Evolutionary conservation across 139 green algal genomes (phyloP), one percentile per base, ranked within the genome.

Genomic region (Auxenochlorella pyrenoidosa): DNA sequence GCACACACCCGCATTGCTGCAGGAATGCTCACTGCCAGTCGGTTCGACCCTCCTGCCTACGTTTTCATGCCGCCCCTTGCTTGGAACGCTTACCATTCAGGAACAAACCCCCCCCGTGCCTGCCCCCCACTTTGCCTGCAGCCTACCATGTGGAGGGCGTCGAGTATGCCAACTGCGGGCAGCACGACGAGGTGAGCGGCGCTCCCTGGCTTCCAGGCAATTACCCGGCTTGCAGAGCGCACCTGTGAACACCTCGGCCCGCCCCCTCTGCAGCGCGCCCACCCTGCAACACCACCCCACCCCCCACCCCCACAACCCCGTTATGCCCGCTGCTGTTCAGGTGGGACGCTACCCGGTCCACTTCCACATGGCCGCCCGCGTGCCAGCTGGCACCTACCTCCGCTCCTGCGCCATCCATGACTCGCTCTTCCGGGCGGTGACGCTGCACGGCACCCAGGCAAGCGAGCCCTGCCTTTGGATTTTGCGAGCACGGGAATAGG

Each of bases 301-400:
- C 47, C 10, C 47, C 47, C 47, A 54, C 8, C 47, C 47, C 47
- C 6, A 10, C 10, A 54, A 6, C 47, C 47, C 47, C 47, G 8
- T 54, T 54, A 18, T 54, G 6, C 47, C n/a, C n/a, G n/a, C n/a
- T n/a, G n/a, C 75, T 34, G 75, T 80, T 1, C 59, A 68, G 47
- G 47, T 54, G 3, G 75, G 75, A 3, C 75, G 75, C 13, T 80
- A 80, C 75, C 75, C 75, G n/a, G 75, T 80, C 15, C 75, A 80
- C 75, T 80, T 80, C 75, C 75, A 80, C 41, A 80, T 80, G 75
- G 75, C 75, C 19, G 75, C 75, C 15, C 41, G 22, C 41, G 75
- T 80, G 41, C 75, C 75, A 21, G 41, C 75, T 36, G 75, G 75
- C 75, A 63, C 75, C 21, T 80, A 80, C 75, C 18, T 80, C 3